Percentiles rank a stretch among this genome's conserved stretches.
These are phyloP conservation scores for Neohortaea acidophila DNA, from an alignment of 495 filamentous ascomycete genomes.

Conservation along the genomic window DNA sequence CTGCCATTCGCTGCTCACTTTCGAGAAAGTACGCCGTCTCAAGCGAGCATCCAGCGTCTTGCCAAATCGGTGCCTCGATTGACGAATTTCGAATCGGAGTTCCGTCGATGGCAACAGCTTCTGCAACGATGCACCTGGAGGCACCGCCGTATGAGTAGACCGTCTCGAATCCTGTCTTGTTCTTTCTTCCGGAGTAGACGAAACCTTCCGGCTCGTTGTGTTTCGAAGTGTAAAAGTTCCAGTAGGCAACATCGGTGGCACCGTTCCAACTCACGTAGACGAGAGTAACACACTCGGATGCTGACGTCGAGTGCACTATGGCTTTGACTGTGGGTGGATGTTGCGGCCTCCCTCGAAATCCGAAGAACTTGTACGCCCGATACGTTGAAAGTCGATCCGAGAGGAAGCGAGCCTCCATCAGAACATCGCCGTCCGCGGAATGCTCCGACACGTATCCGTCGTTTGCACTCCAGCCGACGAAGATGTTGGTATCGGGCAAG, in stretches of 20 bases:
- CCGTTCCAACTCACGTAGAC: slow-evolving; percentile 17
- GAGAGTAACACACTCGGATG: too few species aligned
- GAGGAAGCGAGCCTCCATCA: slow-evolving; percentile 2
- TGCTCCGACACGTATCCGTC: slow-evolving; percentile 3
- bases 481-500: slow-evolving; percentile 9
- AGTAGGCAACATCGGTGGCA: slow-evolving; percentile 12
- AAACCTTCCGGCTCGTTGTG: too few species aligned
- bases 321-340: slow-evolving; percentile 4
- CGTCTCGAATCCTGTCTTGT: too few species aligned
- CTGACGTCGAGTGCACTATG: not conserved
- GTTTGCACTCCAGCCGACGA: slow-evolving; percentile 11
- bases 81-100: too few species aligned
- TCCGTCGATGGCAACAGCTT: too few species aligned
- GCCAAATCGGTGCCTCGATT: too few species aligned
- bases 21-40: too few species aligned
- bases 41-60: too few species aligned
- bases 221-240: slow-evolving; percentile 5
- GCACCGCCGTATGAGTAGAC: too few species aligned
- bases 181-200: too few species aligned
- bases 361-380: slow-evolving; percentile 7
- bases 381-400: slow-evolving; percentile 4
- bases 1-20: too few species aligned
- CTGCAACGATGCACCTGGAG: too few species aligned
- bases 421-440: slow-evolving; percentile 3
- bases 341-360: slow-evolving; percentile 5